A percentile compares a stretch with the other conserved stretches of the same genome.
These are phyloP conservation scores for Erodium trifolium DNA, from an alignment of 441 rosid genomes.

Conservation along the genomic window DNA sequence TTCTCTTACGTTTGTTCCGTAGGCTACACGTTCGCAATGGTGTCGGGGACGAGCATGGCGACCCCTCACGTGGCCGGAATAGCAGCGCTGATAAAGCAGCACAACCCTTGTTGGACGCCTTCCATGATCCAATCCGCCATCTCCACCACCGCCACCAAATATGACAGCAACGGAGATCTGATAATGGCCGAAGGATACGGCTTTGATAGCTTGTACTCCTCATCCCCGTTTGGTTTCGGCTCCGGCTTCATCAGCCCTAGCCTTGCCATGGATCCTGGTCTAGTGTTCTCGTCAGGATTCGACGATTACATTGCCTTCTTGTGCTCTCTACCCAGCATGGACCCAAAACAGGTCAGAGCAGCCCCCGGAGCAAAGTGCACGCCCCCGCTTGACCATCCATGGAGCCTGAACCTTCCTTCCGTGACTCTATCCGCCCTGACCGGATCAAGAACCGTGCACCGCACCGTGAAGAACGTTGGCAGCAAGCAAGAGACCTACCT, in stretches of 20 bases:
- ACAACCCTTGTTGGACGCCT: conserved; percentile 67
- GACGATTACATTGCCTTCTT: conserved; percentile 59
- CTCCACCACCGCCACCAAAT: conserved; percentile 58
- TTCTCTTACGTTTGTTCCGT: background rate
- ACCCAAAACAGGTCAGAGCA: conserved; percentile 25
- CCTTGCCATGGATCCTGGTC: conserved; percentile 71
- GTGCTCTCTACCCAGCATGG: conserved; percentile 55
- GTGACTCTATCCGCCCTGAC: conserved; percentile 52
- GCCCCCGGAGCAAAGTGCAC: conserved; percentile 50
- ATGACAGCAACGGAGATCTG: conserved; percentile 42
- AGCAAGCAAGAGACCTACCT: conserved; percentile 46
- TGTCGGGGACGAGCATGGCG: conserved; percentile 96
- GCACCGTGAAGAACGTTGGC: conserved; percentile 56
- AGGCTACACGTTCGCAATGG: conserved; percentile 64
- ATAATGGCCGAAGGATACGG: conserved; percentile 50
- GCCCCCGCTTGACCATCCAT: conserved; percentile 37
- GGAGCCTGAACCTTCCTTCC: conserved; percentile 71
- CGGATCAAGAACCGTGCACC: conserved; percentile 31
- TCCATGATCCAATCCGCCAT: conserved; percentile 80
- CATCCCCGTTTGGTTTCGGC: conserved; percentile 65
- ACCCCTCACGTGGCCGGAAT: conserved; percentile 75
- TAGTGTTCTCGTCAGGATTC: conserved; percentile 55
- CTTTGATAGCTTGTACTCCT: conserved; percentile 26
- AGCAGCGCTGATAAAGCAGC: conserved; percentile 66
- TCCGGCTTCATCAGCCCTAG: conserved; percentile 66